A percentile compares a stretch with the other conserved stretches of the same genome.
These are phyloP conservation scores for Mortierella claussenii DNA, from an alignment of 192 early-diverging fungal genomes.

Conservation along the genomic window DNA sequence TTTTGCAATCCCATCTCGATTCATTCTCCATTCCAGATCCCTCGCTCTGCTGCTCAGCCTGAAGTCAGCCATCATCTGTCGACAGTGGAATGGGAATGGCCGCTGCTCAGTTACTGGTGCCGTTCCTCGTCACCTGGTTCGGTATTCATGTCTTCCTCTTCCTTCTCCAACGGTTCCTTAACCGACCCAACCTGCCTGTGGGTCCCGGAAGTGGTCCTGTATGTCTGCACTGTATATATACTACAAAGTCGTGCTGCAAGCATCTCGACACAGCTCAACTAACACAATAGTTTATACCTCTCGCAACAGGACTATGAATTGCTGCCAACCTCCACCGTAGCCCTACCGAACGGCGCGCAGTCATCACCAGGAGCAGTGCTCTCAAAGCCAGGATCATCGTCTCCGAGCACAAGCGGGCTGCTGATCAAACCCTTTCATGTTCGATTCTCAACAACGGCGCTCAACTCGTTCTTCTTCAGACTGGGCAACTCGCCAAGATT, in stretches of 20 bases:
- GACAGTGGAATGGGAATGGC: too few species aligned
- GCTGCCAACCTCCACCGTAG: constrained; percentile 17
- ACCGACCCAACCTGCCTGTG: constrained; percentile 40
- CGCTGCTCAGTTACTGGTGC: constrained; percentile 23
- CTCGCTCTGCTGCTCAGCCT: too few species aligned
- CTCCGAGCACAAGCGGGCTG: constrained; percentile 15
- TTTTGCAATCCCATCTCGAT: too few species aligned
- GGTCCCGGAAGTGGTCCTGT: constrained; percentile 46
- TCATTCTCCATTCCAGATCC: too few species aligned
- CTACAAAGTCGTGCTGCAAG: too few species aligned
- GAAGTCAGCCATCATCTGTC: too few species aligned
- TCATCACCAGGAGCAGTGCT: not conserved
- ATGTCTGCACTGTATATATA: too few species aligned
- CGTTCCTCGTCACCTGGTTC: constrained; percentile 47
- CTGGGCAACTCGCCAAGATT: constrained; percentile 41
- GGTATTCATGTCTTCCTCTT: constrained; percentile 47
- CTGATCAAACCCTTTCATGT: constrained; percentile 60
- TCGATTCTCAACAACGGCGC: constrained; percentile 57
- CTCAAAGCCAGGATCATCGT: constrained; percentile 7
- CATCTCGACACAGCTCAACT: too few species aligned
- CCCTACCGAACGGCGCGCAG: not conserved
- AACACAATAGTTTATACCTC: too few species aligned
- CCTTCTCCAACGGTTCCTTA: constrained; percentile 46
- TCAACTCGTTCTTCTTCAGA: constrained; percentile 57
- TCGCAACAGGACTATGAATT: constrained; percentile 33